These are phyloP conservation scores for Tetrahymena borealis DNA, from an alignment of 73 alveolate genomes.

Conservation along the genomic window DNA sequence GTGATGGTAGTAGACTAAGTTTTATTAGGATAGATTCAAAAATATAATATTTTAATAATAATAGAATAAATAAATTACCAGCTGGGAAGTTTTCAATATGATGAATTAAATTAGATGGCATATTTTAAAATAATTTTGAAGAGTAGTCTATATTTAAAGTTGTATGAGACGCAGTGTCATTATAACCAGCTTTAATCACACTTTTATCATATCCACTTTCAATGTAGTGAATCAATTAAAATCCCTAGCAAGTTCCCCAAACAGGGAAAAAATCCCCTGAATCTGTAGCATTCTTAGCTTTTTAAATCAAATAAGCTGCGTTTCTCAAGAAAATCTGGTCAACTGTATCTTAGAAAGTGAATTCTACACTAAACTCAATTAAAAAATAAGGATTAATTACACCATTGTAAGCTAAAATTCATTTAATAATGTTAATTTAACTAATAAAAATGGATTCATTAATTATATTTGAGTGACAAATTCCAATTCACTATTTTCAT, in stretches of 20 bases:
- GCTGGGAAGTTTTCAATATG: not conserved
- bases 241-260: conserved; percentile 63
- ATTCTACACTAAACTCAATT: not conserved
- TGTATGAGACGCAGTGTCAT: not conserved
- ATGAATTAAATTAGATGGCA: not conserved
- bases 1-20: not conserved
- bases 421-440: too few relatives aligned
- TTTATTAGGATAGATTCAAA: too few relatives aligned
- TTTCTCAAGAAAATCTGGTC: not conserved
- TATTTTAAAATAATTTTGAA: not conserved
- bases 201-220: conserved; percentile 1
- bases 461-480: too few relatives aligned
- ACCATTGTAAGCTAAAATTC: too few relatives aligned
- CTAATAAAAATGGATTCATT: too few relatives aligned
- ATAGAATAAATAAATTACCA: not conserved
- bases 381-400: not conserved
- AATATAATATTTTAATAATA: too few relatives aligned
- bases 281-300: conserved; percentile 13
- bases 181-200: not conserved
- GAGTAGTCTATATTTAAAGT: not conserved
- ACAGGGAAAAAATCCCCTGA: conserved; percentile 56
- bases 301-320: not conserved
- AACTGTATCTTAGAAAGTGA: not conserved
- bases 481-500: too few relatives aligned
- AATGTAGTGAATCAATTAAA: conserved; percentile 12